Evolutionary conservation across 2,329 filamentous ascomycete genomes (phyloP).

Genomic region (Monosporascus ibericus): DNA sequence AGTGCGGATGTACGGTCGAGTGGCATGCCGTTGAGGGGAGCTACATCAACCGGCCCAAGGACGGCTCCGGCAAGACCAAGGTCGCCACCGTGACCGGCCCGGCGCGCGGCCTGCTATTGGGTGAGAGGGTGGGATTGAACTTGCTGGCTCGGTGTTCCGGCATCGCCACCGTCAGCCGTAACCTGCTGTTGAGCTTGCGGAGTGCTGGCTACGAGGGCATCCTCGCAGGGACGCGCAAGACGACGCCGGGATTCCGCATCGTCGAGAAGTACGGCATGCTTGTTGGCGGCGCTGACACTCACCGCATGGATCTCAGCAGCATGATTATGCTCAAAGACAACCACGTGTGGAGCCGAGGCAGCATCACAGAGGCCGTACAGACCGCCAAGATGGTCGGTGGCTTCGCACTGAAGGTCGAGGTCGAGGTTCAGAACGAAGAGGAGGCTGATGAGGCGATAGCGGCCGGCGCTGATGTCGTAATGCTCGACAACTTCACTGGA

Average conservation of each 20-base stretch:
- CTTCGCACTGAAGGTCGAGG: slow-evolving; percentile 91
- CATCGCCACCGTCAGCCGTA: slow-evolving; percentile 65
- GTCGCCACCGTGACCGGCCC: slow-evolving; percentile 84
- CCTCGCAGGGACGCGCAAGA: slow-evolving; percentile 93
- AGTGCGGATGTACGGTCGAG: slow-evolving; percentile 84
- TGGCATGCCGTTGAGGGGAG: slow-evolving; percentile 80
- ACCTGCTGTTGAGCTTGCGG: slow-evolving; percentile 50
- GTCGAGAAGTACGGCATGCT: slow-evolving; percentile 99
- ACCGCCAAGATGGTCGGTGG: slow-evolving; percentile 81
- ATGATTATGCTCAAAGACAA: slow-evolving; percentile 99
- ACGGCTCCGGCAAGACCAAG: slow-evolving; percentile 44
- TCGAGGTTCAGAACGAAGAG: slow-evolving; percentile 82
- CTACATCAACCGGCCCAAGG: slow-evolving; percentile 54
- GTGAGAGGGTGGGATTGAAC: slow-evolving; percentile 89
- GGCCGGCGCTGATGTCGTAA: slow-evolving; percentile 90
- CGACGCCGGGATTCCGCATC: slow-evolving; percentile 87
- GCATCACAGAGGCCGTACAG: slow-evolving; percentile 77
- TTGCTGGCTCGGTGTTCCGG: slow-evolving; percentile 86
- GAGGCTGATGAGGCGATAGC: slow-evolving; percentile 88
- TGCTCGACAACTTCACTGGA: slow-evolving; percentile 92
- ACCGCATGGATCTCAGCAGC: slow-evolving; percentile 81
- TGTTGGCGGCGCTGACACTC: slow-evolving; percentile 84
- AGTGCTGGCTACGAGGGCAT: slow-evolving; percentile 71
- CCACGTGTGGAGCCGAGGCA: slow-evolving; percentile 86
- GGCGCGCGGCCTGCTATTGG: slow-evolving; percentile 73